Base-by-base conservation (phyloP, 2,329 filamentous ascomycete genomes). In the Thielaviopsis populi region DNA sequence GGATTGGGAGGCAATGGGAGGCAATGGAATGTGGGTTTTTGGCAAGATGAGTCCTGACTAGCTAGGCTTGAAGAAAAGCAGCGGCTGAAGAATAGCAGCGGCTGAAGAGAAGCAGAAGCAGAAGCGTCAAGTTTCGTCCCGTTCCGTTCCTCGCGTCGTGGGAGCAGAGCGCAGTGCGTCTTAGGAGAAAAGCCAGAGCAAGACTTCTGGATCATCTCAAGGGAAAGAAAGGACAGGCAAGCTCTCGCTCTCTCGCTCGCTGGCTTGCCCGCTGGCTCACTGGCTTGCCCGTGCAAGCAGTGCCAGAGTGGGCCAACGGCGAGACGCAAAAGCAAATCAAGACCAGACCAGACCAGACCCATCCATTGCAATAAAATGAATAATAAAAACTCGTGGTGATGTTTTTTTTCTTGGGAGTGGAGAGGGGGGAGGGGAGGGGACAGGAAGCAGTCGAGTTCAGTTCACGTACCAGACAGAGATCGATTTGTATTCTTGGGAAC, bases 401-500 rank as follows among this genome's bases (percentile, higher is more conserved):
- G 60, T 24, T 53, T 19, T 4, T 37, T 53, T 62, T 48, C 19
- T 59, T 59, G 48, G 42, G 60, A 27, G 24, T n/a, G 19, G 17
- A 48, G 27, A 59, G 33, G 13, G 13, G 22, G 7, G 15, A 58
- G 42, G 13, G 41, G n/a, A n/a, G 15, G 43, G n/a, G 19, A 50
- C 46, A 50, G 22, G 8, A 24, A 24, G 0, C 19, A 50, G 46
- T 48, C 7, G 3, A 33, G 30, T 33, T 33, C 30, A 33, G 30
- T 37, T 56, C 19, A 63, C 65, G 43, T 66, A 66, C 65, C 65
- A 62, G 62, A 50, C 27, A 64, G 50, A 41, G 40, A 37, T 41
- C 58, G 58, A 30, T 56, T 56, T 1, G 50, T 17, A 30, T 66
- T 64, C 59, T 66, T 66, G 4, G 61, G 37, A 40, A 33, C 40